Conservation (phyloP, 2,329 filamentous ascomycete species). For the Pseudogymnoascus sp. region DNA sequence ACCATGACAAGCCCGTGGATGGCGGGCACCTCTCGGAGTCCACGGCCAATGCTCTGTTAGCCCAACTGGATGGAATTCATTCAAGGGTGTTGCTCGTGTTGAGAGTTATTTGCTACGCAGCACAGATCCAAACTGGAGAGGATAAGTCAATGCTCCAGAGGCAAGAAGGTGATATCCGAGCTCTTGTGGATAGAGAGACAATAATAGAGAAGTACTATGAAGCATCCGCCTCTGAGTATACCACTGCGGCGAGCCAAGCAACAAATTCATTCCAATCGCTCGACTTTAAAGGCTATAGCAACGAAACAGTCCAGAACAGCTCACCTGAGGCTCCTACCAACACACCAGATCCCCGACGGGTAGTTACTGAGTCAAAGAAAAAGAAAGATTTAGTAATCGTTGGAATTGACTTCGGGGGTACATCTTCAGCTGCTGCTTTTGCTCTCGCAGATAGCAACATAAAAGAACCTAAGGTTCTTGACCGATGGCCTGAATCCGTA, state of each 20-base stretch:
- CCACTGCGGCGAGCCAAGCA: neutral
- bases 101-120: neutral
- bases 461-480: neutral
- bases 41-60: neutral
- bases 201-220: neutral
- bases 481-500: neutral
- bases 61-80: neutral
- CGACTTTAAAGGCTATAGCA: neutral
- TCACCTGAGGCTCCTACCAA: neutral
- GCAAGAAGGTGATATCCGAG: neutral
- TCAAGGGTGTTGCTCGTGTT: neutral
- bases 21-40: neutral
- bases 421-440: neutral
- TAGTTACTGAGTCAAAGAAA: neutral
- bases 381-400: neutral
- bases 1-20: neutral
- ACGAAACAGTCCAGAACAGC: neutral
- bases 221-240: neutral
- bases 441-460: neutral
- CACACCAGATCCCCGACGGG: neutral
- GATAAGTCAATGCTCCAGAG: neutral
- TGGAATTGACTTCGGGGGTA: neutral
- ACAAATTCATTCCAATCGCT: neutral
- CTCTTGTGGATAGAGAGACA: neutral
- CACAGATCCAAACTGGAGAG: neutral